Evolutionary conservation across 106 monocot species (phyloP), one percentile per base, ranked within the genome.

Genomic region (Vanilla planifolia): DNA sequence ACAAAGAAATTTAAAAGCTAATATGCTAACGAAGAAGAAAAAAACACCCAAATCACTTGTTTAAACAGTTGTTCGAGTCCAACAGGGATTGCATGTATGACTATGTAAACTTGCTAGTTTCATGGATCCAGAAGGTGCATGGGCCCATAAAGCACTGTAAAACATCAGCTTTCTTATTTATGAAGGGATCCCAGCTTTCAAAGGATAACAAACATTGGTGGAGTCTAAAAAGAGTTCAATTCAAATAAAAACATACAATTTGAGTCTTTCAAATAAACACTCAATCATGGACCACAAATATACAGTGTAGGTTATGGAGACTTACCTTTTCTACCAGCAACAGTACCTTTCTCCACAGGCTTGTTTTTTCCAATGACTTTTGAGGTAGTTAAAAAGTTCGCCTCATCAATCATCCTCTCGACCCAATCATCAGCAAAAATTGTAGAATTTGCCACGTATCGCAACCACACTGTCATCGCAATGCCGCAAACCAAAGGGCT

Each of bases 391-490:
- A 42, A 56, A 1, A 15, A 60, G 48, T 79, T 66, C 0, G 81
- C 74, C 19, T 77, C 77, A 6, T 48, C 59, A 37, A 83, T 60
- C 29, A 69, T 68, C 35, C 42, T 71, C 20, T 62, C 39, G 2
- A 47, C 69, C 91, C 84, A 96, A 3, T 28, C 70, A 5, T 77
- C 77, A 3, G 74, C 70, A 27, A 91, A 79, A 4, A 88, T 74
- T 33, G 62, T 62, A 6, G 55, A 60, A 4, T 61, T 32, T 0
- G 67, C 76, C 14, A 91, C 63, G 34, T 72, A 88, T 39, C 79
- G 55, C 53, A 88, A 13, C 91, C 91, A 96, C 6, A 88, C 34
- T 1, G 37, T 28, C 20, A 73, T 76, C 1, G 81, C 87, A 4
- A 79, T 36, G 24, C 79, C 67, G 27, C 84, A 77, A 23, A 87